Percentiles rank a stretch among this genome's conserved stretches.
Evolutionary conservation across 1,139 yeast genomes (phyloP).

Genomic region (Yamadazyma jaroonii): DNA sequence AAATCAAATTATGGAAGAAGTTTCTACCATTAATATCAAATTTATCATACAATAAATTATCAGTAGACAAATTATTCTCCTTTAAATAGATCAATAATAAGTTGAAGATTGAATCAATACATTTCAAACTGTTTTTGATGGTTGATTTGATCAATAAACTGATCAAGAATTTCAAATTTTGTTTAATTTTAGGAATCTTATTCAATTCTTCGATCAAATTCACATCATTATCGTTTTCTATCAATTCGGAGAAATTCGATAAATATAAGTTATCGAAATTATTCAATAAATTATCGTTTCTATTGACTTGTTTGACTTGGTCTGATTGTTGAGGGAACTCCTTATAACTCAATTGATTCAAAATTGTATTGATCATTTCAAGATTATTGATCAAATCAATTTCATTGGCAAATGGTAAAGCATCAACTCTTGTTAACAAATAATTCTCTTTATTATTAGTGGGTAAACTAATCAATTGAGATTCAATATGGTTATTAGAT

Average conservation of each 20-base stretch:
- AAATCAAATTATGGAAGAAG: conserved; percentile 79
- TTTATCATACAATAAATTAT: conserved; percentile 47
- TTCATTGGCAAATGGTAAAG: conserved; percentile 77
- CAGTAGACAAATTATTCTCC: conserved; percentile 15
- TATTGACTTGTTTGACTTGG: background rate
- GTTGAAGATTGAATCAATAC: conserved; percentile 54
- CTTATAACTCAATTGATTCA: conserved; percentile 36
- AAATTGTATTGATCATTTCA: conserved; percentile 51
- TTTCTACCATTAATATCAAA: conserved; percentile 80
- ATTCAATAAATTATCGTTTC: conserved; percentile 10
- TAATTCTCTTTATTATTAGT: conserved; percentile 66
- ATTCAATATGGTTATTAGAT: conserved; percentile 13
- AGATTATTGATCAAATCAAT: conserved; percentile 54
- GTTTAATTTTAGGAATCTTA: conserved; percentile 15
- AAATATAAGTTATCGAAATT: conserved; percentile 32
- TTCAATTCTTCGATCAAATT: conserved; percentile 39
- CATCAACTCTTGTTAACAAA: conserved; percentile 65
- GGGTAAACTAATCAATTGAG: conserved; percentile 31
- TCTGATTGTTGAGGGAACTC: conserved; percentile 10
- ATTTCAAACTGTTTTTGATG: conserved; percentile 43
- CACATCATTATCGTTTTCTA: conserved; percentile 45
- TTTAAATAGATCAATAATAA: conserved; percentile 17
- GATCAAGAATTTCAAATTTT: conserved; percentile 42
- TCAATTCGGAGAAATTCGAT: conserved; percentile 25
- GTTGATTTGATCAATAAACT: conserved; percentile 67